phyloP scores from a whole-genome alignment of 2,329 filamentous ascomycete species.

The Diaporthe longicolla region DNA sequence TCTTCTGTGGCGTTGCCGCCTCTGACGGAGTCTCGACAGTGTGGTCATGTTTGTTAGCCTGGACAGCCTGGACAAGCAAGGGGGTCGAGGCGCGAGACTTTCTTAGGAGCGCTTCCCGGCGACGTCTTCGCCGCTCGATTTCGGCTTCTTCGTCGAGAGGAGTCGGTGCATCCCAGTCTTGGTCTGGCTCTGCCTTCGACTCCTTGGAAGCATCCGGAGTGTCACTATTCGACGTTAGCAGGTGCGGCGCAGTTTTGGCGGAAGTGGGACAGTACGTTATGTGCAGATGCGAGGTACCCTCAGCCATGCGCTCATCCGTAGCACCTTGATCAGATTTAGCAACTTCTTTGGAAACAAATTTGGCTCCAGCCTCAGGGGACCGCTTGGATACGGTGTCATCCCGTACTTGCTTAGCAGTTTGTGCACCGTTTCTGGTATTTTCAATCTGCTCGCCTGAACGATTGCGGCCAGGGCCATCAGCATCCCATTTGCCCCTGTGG shows the following conservation, averaged over 20 bases:
- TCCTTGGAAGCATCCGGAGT: conserved; percentile 21
- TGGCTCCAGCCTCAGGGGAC: conserved; percentile 71
- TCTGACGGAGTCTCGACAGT: conserved; percentile 67
- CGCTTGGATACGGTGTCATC: conserved; percentile 75
- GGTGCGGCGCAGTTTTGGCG: background rate
- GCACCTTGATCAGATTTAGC: conserved; percentile 78
- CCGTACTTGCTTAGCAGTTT: conserved; percentile 63
- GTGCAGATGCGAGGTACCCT: conserved; percentile 48
- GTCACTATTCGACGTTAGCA: conserved; percentile 35
- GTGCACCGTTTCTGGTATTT: conserved; percentile 60
- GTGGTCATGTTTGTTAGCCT: conserved; percentile 70
- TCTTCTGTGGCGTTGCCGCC: conserved; percentile 57
- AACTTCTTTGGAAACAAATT: conserved; percentile 72
- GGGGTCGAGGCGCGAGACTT: conserved; percentile 84
- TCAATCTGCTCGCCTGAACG: conserved; percentile 50
- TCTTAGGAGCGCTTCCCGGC: conserved; percentile 86
- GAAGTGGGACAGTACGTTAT: conserved; percentile 52
- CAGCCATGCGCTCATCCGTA: conserved; percentile 60
- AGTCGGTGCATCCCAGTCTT: conserved; percentile 68
- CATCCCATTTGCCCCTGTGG: conserved; percentile 48
- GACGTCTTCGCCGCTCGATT: conserved; percentile 86
- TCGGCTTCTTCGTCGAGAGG: conserved; percentile 85
- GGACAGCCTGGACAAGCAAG: conserved; percentile 81
- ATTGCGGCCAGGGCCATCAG: conserved; percentile 47
- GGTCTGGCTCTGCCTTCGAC: conserved; percentile 42